These are phyloP conservation scores for Candida fluviatilis DNA, from an alignment of 805 yeast genomes.

Conservation along the genomic window DNA sequence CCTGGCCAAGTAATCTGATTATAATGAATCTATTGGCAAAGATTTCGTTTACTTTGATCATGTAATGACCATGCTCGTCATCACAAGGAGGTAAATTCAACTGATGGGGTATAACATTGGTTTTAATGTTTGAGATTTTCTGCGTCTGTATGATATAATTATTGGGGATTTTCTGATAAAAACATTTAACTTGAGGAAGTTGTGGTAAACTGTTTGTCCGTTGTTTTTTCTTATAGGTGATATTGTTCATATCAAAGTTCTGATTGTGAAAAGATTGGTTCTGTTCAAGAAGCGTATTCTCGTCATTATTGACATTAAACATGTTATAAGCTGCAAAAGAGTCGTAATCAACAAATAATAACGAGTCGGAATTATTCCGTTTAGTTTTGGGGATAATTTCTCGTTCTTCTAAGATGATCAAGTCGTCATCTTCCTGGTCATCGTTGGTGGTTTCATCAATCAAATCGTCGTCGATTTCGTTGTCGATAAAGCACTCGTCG, in stretches of 20 bases:
- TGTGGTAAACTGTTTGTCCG: slow-evolving; percentile 43
- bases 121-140: slow-evolving; percentile 37
- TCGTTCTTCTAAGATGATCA: slow-evolving; percentile 35
- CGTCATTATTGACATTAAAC: slow-evolving; percentile 36
- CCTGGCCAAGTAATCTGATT: slow-evolving; percentile 74
- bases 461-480: slow-evolving; percentile 5
- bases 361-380: slow-evolving; percentile 34
- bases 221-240: slow-evolving; percentile 25
- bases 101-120: slow-evolving; percentile 37
- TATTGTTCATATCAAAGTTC: not conserved
- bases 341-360: slow-evolving; percentile 32
- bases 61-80: slow-evolving; percentile 73
- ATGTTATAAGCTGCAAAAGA: slow-evolving; percentile 40
- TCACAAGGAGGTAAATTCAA: slow-evolving; percentile 41
- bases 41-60: slow-evolving; percentile 51
- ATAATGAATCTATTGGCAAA: slow-evolving; percentile 78
- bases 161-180: slow-evolving; percentile 35
- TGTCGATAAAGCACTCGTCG: slow-evolving; percentile 6
- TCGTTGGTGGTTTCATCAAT: slow-evolving; percentile 12
- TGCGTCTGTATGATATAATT: slow-evolving; percentile 30
- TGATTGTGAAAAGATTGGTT: not conserved
- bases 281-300: not conserved
- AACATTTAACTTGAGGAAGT: slow-evolving; percentile 40
- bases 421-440: slow-evolving; percentile 29
- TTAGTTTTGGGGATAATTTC: slow-evolving; percentile 14